Evolutionary conservation across 2,329 filamentous ascomycete genomes (phyloP).

Genomic region (Colletotrichum lini): DNA sequence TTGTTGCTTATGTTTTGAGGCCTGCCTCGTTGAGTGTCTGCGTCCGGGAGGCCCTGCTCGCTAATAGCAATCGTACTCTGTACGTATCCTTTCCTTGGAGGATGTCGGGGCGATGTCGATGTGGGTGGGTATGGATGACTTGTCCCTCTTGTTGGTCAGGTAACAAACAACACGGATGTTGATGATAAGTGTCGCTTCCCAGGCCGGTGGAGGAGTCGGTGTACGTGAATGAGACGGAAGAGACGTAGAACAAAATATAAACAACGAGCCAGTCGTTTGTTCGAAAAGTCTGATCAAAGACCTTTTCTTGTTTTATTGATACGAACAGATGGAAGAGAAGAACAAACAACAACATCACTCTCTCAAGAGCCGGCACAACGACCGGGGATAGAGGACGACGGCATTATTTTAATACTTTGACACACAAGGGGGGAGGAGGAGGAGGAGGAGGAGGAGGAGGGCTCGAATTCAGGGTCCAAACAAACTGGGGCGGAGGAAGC

Average conservation of each 20-base stretch:
- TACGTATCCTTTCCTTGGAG: slow-evolving; percentile 11
- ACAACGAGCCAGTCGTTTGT: slow-evolving; percentile 22
- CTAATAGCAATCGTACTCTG: neutral
- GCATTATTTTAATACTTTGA: slow-evolving; percentile 28
- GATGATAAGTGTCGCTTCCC: slow-evolving; percentile 1
- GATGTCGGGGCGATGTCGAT: neutral
- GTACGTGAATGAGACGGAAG: neutral
- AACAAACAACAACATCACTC: neutral
- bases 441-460: neutral
- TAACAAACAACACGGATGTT: slow-evolving; percentile 12
- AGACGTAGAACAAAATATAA: too few species aligned
- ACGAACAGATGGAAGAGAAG: neutral
- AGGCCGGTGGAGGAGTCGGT: slow-evolving; percentile 22
- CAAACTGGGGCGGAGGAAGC: neutral
- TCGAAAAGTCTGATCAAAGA: slow-evolving; percentile 9
- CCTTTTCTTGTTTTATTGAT: neutral
- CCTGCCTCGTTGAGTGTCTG: slow-evolving; percentile 26
- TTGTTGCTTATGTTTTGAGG: slow-evolving; percentile 19
- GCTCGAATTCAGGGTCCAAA: slow-evolving; percentile 36
- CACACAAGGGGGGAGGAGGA: neutral
- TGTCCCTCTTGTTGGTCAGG: slow-evolving; percentile 11
- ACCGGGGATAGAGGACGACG: slow-evolving; percentile 9
- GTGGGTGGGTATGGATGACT: slow-evolving; percentile 11
- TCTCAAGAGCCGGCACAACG: neutral
- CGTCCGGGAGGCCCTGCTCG: too few species aligned